Base-by-base conservation (phyloP, 768 basidiomycete species). In the Harrya chromipes region DNA sequence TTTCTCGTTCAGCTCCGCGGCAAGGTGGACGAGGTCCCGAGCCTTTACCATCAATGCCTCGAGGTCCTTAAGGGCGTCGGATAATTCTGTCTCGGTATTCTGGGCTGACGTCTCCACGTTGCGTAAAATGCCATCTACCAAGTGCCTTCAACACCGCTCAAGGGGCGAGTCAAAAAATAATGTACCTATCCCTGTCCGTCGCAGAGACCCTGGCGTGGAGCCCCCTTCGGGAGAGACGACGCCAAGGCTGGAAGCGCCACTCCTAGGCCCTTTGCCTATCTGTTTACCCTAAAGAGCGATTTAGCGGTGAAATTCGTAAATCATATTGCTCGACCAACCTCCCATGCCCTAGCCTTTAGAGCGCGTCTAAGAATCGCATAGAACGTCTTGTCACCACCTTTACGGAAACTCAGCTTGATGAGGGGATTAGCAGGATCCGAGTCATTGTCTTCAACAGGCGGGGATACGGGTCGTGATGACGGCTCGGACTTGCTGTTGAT, bases 1-100 rank as follows among this genome's bases (percentile, higher is more conserved):
- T 54, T 82, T 88, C 49, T 89, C 82, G 61, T 91, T 94, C 53
- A 98, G 79, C 33, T 94, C 87, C 44, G 84, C 85, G 3, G 95
- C 94, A 20, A 97, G 77, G 26, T 80, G 80, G 49, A 94, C 94
- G 84, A 98, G 95, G 57, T 94, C 92, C 55, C 83, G 86, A 1
- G 94, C 93, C 63, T 94, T 90, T 41, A 85, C 74, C 87, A 90
- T 94, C 40, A 98, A 70, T 0, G 86, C 87, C 63, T 97, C 92
- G 29, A 98, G 78, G 61, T 98, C 97, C 56, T 83, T 75, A 27
- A 97, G 74, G 0, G 93, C 89, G 55, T 84, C 82, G 21, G 77
- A 75, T 71, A 98, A 80, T 54, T 84, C 75, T 8, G 77, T 78
- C 39, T 83, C 78, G 14, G 83, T 74, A 5, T 75, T 78, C 57